These are phyloP conservation scores for Thraustochytrium sp. DNA, from an alignment of 352 stramenopile species.

Conservation along the genomic window DNA sequence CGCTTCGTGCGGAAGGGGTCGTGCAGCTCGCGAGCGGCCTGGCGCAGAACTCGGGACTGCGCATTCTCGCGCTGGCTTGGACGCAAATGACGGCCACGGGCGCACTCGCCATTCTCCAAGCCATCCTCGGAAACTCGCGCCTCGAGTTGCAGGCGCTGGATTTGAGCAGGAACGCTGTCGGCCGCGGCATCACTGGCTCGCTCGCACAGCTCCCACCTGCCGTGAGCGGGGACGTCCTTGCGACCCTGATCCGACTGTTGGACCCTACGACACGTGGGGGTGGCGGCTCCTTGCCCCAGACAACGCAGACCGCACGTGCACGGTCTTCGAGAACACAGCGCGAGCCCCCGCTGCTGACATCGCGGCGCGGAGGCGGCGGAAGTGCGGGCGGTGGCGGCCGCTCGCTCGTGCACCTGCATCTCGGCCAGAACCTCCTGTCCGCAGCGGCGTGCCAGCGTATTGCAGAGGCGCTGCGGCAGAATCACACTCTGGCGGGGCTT, in stretches of 20 bases:
- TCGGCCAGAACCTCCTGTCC: background rate
- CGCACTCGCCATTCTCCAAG: background rate
- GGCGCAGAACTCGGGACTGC: background rate
- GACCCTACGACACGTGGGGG: background rate
- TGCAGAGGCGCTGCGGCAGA: background rate
- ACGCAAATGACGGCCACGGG: background rate
- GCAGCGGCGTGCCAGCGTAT: background rate
- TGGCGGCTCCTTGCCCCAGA: background rate
- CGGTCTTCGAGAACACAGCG: background rate
- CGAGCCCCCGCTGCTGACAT: too few species aligned
- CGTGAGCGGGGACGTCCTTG: background rate
- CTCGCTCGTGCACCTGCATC: slow-evolving; percentile 4
- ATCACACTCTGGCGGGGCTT: background rate
- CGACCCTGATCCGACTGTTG: background rate
- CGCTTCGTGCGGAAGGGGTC: background rate
- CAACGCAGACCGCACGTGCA: background rate
- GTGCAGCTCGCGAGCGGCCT: background rate
- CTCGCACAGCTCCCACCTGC: background rate
- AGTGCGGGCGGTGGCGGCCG: background rate
- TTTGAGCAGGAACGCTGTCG: background rate
- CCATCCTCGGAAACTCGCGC: background rate
- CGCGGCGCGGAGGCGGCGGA: background rate
- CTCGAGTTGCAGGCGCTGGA: background rate
- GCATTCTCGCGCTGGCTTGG: background rate
- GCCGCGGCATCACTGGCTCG: background rate